Base-by-base conservation (phyloP, 441 rosid genomes). In the Eugenia klotzschiana region DNA sequence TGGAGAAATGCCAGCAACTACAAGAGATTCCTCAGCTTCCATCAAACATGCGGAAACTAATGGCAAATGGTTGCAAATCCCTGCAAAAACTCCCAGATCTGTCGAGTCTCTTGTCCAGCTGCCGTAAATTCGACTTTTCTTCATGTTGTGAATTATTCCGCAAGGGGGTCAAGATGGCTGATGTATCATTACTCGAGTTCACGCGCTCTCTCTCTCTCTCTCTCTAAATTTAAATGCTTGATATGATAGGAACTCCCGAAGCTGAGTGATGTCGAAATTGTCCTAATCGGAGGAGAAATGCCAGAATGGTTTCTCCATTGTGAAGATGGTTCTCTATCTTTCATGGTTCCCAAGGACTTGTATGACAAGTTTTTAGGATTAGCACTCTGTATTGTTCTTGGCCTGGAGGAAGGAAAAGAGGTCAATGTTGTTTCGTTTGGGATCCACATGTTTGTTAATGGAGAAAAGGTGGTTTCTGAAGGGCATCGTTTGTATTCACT, bases 241-340 rank as follows among this genome's bases (percentile, higher is more conserved):
- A 57, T 14, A 26, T 26, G 64, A 57, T 4, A 57, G 33, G 1
- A 13, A 1, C 7, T 25, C 16, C 29, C 29, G 1, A 55, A 56
- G 64, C 2, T 2, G 8, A 13, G 0, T 2, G 0, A 0, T 1
- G 5, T 56, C 4, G 2, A 26, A 3, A 1, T 56, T 13, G 0
- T 0, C 2, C 0, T 25, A 12, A 0, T 0, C 2, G 64, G 64
- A 26, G 14, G 2, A 57, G 69, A 57, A 18, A 26, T 57, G 33
- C 69, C 69, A 26, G 3, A 57, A 57, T 23, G 26, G 6, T 54
- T 54, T 54, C 27, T 54, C 14, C 27, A 23, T 14, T 23, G 26
- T 4, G 4, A 54, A 54, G 14, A 23, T 2, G 27, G 6, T 9
- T 11, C 26, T 5, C 23, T 23, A 9, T 9, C 26, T 54, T 54